A percentile compares a stretch with the other conserved stretches of the same genome.
phyloP scores from a whole-genome alignment of 139 green algal genomes.

The Cymbomonas tetramitiformis region DNA sequence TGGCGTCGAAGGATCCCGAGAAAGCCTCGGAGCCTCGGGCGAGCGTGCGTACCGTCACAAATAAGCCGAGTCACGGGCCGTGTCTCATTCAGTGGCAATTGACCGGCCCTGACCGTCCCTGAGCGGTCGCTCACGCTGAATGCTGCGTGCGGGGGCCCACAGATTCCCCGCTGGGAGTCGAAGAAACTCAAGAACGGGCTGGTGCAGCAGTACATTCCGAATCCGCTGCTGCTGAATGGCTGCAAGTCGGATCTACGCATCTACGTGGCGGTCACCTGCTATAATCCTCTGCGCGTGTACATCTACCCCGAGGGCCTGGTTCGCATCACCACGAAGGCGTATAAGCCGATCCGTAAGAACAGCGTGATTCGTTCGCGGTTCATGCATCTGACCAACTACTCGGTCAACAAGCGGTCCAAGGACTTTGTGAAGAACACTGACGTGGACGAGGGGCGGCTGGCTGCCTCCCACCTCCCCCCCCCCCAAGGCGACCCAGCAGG shows the following conservation, averaged over 20 bases:
- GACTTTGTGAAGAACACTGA: constrained; percentile 7
- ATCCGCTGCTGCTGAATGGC: constrained; percentile 41
- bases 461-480: too few species aligned
- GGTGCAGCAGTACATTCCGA: constrained; percentile 52
- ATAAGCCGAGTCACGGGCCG: too few species aligned
- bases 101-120: too few species aligned
- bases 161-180: too few species aligned
- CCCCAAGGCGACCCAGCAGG: too few species aligned
- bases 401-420: constrained; percentile 38
- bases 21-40: too few species aligned
- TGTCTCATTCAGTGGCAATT: too few species aligned
- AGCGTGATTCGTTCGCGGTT: constrained; percentile 33
- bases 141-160: constrained; percentile 38
- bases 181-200: constrained; percentile 31
- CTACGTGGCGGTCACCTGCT: constrained; percentile 45
- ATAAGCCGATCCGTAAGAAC: constrained; percentile 32
- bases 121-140: constrained; percentile 1
- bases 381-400: constrained; percentile 62
- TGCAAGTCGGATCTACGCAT: constrained; percentile 45
- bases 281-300: constrained; percentile 51
- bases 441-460: constrained; percentile 1
- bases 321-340: constrained; percentile 47
- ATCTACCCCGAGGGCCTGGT: constrained; percentile 50
- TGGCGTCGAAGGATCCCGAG: too few species aligned
- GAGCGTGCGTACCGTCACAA: too few species aligned